Conservation (phyloP, 352 stramenopile species). For the Hyaloperonospora brassicae region DNA sequence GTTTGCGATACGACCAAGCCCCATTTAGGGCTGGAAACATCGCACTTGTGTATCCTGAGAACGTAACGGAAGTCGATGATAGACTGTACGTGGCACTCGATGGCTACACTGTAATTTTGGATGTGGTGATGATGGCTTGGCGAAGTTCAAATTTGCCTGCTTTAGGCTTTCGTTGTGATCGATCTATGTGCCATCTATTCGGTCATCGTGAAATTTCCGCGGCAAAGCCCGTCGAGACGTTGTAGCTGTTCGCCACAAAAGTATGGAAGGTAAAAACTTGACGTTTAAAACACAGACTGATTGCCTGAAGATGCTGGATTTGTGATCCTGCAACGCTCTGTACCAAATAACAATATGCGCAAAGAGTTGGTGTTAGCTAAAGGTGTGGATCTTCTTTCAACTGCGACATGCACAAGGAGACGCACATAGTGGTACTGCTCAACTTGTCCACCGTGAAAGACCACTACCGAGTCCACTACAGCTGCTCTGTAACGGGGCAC, state of each 20-base stretch:
- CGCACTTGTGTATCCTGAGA: constrained; percentile 67
- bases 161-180: constrained; percentile 32
- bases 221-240: constrained; percentile 77
- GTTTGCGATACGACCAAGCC: not conserved
- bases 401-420: constrained; percentile 88
- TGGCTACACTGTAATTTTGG: constrained; percentile 37
- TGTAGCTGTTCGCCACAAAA: constrained; percentile 73
- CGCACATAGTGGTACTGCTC: constrained; percentile 76
- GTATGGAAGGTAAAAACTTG: constrained; percentile 57
- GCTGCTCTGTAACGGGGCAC: constrained; percentile 34
- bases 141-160: constrained; percentile 50
- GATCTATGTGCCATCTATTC: constrained; percentile 82
- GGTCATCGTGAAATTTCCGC: constrained; percentile 81
- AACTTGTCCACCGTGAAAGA: constrained; percentile 76
- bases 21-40: constrained; percentile 66
- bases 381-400: constrained; percentile 88
- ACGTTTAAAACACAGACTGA: not conserved
- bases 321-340: not conserved
- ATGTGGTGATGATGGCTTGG: constrained; percentile 39
- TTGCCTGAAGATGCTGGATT: constrained; percentile 1
- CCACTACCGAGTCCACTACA: constrained; percentile 71
- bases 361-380: constrained; percentile 81
- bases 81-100: constrained; percentile 51
- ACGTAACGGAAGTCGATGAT: constrained; percentile 49
- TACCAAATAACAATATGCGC: constrained; percentile 81